Evolutionary conservation across 2,329 filamentous ascomycete genomes (phyloP).

Genomic region (Fusarium gaditjirri): DNA sequence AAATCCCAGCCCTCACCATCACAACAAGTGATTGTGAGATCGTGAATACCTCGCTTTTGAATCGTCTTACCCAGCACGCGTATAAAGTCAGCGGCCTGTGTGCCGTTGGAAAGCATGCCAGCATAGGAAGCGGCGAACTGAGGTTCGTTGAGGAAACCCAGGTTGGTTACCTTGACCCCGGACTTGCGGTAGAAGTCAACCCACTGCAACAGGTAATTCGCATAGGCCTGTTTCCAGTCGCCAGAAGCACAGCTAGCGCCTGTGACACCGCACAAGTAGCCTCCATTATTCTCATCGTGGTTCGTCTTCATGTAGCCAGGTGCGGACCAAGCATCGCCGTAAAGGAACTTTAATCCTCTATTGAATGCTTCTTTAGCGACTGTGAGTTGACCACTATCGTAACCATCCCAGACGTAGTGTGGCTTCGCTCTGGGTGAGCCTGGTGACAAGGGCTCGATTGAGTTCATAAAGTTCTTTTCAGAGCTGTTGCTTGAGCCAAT

Average conservation of each 20-base stretch:
- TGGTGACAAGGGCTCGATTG: background rate
- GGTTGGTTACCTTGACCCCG: background rate
- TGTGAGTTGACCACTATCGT: background rate
- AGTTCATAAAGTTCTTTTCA: background rate
- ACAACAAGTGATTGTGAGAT: background rate
- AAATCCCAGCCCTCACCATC: background rate
- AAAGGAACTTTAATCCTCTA: background rate
- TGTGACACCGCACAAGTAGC: background rate
- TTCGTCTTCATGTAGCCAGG: background rate
- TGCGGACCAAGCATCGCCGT: background rate
- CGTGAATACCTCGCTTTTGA: background rate
- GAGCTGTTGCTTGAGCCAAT: background rate
- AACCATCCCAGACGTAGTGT: background rate
- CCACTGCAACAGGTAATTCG: background rate
- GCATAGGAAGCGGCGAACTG: background rate
- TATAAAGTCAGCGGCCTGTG: background rate
- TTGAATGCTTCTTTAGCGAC: background rate
- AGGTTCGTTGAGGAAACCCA: background rate
- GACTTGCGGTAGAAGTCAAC: background rate
- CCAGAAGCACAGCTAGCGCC: background rate
- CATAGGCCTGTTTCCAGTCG: background rate
- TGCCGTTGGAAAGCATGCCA: background rate
- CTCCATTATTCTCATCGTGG: background rate
- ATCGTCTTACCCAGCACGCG: background rate
- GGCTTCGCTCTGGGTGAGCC: background rate